Percentiles rank a stretch among this genome's conserved stretches.
Evolutionary conservation across 257 asterid species (phyloP).

Genomic region (Petunia secreta): DNA sequence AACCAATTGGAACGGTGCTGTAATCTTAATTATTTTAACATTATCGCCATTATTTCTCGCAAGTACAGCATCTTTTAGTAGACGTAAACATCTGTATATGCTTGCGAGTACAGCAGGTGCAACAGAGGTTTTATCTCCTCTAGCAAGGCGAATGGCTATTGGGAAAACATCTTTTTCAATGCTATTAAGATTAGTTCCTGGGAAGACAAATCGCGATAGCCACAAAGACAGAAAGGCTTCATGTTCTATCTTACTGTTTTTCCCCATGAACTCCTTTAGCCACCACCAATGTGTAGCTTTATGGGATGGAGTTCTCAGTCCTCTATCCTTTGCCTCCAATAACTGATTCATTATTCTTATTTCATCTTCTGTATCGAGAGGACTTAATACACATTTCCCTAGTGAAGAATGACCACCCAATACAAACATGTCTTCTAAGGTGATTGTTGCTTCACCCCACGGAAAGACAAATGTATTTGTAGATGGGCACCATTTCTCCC

Average conservation of each 20-base stretch:
- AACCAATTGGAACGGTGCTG: no score
- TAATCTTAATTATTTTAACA: no score
- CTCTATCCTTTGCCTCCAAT: background rate
- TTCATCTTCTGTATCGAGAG: background rate
- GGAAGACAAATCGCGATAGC: conserved; percentile 42
- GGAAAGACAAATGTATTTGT: conserved; percentile 27
- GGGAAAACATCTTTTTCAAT: background rate
- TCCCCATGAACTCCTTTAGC: no score
- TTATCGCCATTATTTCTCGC: no score
- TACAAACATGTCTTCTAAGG: conserved; percentile 24
- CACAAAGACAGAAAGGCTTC: conserved; percentile 40
- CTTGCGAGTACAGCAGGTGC: conserved; percentile 39
- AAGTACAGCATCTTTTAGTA: conserved; percentile 21
- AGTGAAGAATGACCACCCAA: conserved; percentile 28
- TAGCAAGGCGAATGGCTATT: conserved; percentile 31
- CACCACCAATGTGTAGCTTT: no score
- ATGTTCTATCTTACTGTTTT: conserved; percentile 33
- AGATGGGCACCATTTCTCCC: conserved; percentile 26
- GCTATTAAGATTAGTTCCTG: background rate
- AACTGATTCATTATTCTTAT: background rate
- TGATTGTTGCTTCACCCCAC: conserved; percentile 33
- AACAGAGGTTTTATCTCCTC: conserved; percentile 35
- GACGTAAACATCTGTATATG: conserved; percentile 29
- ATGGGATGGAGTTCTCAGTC: no score
- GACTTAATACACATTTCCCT: background rate